Evolutionary conservation across 345 rosid species (phyloP), one percentile per base, ranked within the genome.

Genomic region (Cardamine chenopodiifolia): DNA sequence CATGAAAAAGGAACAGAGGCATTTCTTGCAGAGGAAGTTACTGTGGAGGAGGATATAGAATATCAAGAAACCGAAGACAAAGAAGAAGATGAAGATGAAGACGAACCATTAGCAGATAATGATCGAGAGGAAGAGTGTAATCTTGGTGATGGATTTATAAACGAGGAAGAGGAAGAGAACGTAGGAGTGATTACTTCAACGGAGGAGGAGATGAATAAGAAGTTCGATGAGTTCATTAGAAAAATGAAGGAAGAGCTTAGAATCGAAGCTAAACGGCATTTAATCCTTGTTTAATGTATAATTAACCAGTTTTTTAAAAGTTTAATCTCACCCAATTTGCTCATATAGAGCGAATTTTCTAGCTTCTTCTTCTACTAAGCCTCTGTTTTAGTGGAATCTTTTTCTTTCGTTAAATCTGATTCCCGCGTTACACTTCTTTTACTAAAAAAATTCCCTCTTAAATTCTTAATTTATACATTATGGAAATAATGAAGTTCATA

Each of bases 221-320:
- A 82, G 62, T 90, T 91, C 44, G 98, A 94, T 14, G 98, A 94
- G 66, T 94, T 94, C 66, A 94, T 94, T 4, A 86, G 89, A 60
- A 94, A 83, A 80, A 91, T 79, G 91, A 91, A 86, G 75, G 90
- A 87, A 78, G 97, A 84, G 68, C 56, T 89, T 25, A 83, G 86
- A 65, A 72, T 88, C 66, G 97, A 91, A 87, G 91, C 91, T 67
- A 77, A 68, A 58, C 79, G 73, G 0, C 88, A 86, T 7, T 39
- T 87, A 53, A 76, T 89, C 73, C 47, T 85, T 86, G 92, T 85
- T 75, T 80, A 28, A 28, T 28, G 1, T 28, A 0, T 57, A 40
- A 1, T 20, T 40, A 28, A 7, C 1, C 35, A 75, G 62, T 39
- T 52, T 54, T 50, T 53, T 68, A 66, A 47, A 35, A 56, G 60